A percentile compares a stretch with the other conserved stretches of the same genome.
These are phyloP conservation scores for Adenanthera pavonina DNA, from an alignment of 306 rosid species.

Conservation along the genomic window DNA sequence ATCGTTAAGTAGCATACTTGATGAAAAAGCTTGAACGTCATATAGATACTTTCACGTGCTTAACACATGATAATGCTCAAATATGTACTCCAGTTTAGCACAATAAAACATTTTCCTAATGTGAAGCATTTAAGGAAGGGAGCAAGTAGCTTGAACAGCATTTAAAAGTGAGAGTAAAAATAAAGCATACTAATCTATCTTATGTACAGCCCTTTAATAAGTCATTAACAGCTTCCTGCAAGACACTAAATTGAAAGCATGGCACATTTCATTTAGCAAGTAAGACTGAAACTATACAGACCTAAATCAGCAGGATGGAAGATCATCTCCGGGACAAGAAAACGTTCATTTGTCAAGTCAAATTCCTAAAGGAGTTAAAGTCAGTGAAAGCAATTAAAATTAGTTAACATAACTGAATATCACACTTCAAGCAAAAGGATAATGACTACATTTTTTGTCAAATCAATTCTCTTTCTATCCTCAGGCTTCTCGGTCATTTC, in stretches of 20 bases:
- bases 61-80: neutral
- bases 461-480: constrained; percentile 66
- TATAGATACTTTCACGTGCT: too few species aligned
- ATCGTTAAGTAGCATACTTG: neutral
- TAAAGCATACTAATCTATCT: neutral
- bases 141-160: neutral
- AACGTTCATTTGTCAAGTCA: constrained; percentile 91
- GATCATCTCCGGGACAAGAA: constrained; percentile 96
- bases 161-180: neutral
- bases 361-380: constrained; percentile 65
- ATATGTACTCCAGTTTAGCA: neutral
- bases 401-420: neutral
- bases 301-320: constrained; percentile 97
- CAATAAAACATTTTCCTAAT: neutral
- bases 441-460: constrained; percentile 70
- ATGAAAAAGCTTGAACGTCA: neutral
- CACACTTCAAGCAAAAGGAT: constrained; percentile 7
- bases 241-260: constrained; percentile 7
- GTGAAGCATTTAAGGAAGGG: neutral
- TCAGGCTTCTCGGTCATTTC: constrained; percentile 48
- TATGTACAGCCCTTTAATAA: constrained; percentile 25
- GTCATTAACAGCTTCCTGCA: constrained; percentile 1
- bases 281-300: constrained; percentile 40
- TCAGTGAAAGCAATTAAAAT: neutral
- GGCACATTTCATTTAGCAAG: neutral